Base-by-base conservation (phyloP, 345 rosid species). In the Isatis tinctoria region DNA sequence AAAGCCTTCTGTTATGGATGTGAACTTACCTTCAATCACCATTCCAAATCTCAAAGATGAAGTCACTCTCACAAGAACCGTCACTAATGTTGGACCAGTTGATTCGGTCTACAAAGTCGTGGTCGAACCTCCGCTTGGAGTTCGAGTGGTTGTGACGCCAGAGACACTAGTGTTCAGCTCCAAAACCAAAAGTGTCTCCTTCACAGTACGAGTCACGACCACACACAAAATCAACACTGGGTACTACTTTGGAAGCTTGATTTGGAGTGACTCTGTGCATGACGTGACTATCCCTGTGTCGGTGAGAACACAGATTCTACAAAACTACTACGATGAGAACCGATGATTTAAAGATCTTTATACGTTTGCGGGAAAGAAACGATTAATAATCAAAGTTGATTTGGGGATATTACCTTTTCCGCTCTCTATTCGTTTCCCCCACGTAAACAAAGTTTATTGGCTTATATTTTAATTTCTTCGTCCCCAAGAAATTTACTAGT, bases 1-100 rank as follows among this genome's bases (percentile, higher is more conserved):
- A 0, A 70, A 36, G 17, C 73, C 78, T 9, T 69, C 75, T 0
- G 40, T 82, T 33, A 37, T 72, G 1, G 79, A 83, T 30, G 57
- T 88, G 18, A 86, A 88, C 64, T 74, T 82, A 41, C 90, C 90
- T 30, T 82, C 87, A 1, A 77, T 88, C 70, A 57, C 85, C 28
- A 79, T 59, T 48, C 83, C 71, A 62, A 35, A 69, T 24, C 74
- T 62, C n/a, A 62, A 60, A 72, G 75, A 63, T 41, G 71, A 60
- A 28, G 62, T 43, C 8, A 49, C 48, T 44, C 70, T 69, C 48
- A 70, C 77, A 2, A 74, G 92, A 77, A 83, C 80, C 0, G 83
- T 87, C 20, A 87, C 80, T 40, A 85, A 87, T 17, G 85, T 77
- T 10, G 88, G 90, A 14, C 60, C 68, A 10, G 35, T 80, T 6